Evolutionary conservation across 2,329 filamentous ascomycete genomes (phyloP).

Genomic region (Hypoxylon sp.): DNA sequence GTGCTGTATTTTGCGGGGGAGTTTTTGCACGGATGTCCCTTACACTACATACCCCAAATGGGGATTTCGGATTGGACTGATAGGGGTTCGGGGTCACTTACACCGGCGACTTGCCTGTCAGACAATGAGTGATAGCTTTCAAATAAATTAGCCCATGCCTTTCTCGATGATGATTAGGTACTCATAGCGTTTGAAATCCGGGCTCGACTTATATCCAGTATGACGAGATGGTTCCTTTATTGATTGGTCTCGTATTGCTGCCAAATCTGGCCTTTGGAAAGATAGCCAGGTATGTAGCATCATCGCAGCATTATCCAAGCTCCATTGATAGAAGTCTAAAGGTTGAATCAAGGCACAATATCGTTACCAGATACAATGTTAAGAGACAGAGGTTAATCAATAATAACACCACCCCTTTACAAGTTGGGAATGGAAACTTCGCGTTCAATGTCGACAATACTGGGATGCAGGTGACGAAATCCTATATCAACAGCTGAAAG

Average conservation of each 20-base stretch:
- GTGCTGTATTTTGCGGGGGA: slow-evolving; percentile 11
- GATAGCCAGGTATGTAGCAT: slow-evolving; percentile 37
- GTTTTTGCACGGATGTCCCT: not conserved
- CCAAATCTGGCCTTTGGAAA: slow-evolving; percentile 25
- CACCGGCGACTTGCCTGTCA: slow-evolving; percentile 19
- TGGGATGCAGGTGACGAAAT: slow-evolving; percentile 47
- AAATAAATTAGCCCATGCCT: slow-evolving; percentile 4
- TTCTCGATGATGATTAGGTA: not conserved
- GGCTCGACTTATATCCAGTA: slow-evolving; percentile 1
- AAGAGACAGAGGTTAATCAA: slow-evolving; percentile 47
- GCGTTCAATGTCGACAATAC: slow-evolving; percentile 53
- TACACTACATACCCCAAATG: slow-evolving; percentile 1
- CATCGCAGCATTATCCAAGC: not conserved
- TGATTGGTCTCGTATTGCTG: slow-evolving; percentile 23
- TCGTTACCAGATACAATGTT: slow-evolving; percentile 49
- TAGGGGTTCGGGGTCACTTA: slow-evolving; percentile 27
- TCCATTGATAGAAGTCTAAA: slow-evolving; percentile 1
- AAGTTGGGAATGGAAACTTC: slow-evolving; percentile 53
- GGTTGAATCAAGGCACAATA: slow-evolving; percentile 31
- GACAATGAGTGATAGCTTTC: not conserved
- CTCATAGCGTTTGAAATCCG: not conserved
- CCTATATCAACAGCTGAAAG: too few species aligned
- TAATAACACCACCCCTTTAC: slow-evolving; percentile 50
- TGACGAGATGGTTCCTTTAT: slow-evolving; percentile 20
- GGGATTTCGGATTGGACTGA: not conserved